Evolutionary conservation across 192 early-diverging fungal species (phyloP), one percentile per base, ranked within the genome.

Genomic region (Blastocladiella britannica): DNA sequence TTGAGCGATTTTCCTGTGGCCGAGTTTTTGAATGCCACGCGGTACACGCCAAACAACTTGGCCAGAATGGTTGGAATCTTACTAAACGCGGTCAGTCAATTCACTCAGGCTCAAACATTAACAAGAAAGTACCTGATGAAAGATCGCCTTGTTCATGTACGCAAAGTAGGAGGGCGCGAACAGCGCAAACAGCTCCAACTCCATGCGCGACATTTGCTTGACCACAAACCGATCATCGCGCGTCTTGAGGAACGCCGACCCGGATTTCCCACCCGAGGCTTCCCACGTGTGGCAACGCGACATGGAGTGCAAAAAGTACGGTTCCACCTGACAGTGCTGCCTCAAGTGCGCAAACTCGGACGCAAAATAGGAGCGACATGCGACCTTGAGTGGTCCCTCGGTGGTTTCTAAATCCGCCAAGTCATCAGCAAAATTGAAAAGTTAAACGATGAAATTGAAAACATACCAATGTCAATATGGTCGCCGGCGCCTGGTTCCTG

Each of bases 1-100:
- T 88, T 81, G 67, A 86, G 76, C 23, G 71, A 76, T 58, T 85
- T 82, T n/a, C 88, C 84, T 3, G 83, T 79, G 0, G 78, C 70
- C n/a, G 82, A 76, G 62, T 89, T 91, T 56, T 85, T 91, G 65
- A 79, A 89, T 0, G 86, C 83, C 4, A 96, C 84, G 25, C 85
- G 79, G 62, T 92, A 96, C 62, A 96, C 85, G 12, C 91, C 91
- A 72, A 88, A 86, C 51, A 91, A 86, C 61, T 91, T 93, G 57
- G 85, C 83, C 25, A 93, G 67, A 2, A 88, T 77, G 0, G 86
- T 90, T 0, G 84, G 86, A 23, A 84, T 66, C 80, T 89, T 70
- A 60, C 52, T 52, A 52, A 52, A 20, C 53, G 37, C 25, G 8
- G 30, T 52, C 1, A 23, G 23, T 27, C 27, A 24, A 61, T 63